Percentiles rank a stretch among this genome's conserved stretches.
Conservation (phyloP, 2,329 filamentous ascomycete species). For the Ophiostoma piceae region DNA sequence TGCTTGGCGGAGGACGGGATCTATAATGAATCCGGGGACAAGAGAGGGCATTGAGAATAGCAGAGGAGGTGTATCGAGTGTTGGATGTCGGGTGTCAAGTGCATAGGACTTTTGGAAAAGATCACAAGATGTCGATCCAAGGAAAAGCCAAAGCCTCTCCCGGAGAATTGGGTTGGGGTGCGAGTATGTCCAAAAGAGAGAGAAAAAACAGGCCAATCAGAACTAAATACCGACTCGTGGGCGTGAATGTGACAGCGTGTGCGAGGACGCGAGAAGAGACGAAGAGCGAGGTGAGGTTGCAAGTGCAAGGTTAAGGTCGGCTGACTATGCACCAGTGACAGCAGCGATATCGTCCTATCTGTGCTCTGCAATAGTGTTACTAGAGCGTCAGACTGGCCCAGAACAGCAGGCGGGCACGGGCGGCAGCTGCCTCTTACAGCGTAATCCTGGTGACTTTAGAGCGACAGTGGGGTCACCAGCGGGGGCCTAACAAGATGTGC, state of each 20-base stretch:
- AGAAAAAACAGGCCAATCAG: neutral
- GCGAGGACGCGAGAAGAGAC: constrained; percentile 3
- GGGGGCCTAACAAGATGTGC: neutral
- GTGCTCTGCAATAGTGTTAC: neutral
- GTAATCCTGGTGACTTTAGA: neutral
- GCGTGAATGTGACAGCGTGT: neutral
- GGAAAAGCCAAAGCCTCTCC: neutral
- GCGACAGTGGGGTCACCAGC: neutral
- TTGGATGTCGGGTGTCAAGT: neutral
- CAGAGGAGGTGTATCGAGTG: neutral
- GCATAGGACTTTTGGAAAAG: neutral
- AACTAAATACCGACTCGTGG: neutral
- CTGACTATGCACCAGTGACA: neutral
- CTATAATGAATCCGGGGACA: constrained; percentile 61
- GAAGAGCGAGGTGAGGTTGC: neutral
- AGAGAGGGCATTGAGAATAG: constrained; percentile 51
- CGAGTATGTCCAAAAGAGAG: neutral
- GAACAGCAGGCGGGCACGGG: constrained; percentile 5
- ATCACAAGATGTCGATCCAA: constrained; percentile 3
- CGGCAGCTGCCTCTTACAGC: neutral
- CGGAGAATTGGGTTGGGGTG: neutral
- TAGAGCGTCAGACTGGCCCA: neutral
- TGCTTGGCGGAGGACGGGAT: constrained; percentile 61
- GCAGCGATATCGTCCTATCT: neutral
- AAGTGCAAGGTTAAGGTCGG: neutral